Evolutionary conservation across 2,329 filamentous ascomycete genomes (phyloP).

Genomic region (Rhinocladiella mackenziei): DNA sequence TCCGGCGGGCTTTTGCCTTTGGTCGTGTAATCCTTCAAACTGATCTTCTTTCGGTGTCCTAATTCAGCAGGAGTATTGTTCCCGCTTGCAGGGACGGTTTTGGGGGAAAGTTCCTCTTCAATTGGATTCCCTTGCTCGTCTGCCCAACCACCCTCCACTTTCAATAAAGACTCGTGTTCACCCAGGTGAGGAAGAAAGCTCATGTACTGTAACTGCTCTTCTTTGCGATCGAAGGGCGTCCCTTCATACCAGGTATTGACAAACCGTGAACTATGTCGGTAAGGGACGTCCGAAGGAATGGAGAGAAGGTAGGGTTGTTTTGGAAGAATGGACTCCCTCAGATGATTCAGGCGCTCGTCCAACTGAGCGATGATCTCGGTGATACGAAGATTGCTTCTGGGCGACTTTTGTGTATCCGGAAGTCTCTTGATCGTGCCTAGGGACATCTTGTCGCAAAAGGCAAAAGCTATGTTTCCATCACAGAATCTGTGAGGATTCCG

Average conservation of each 20-base stretch:
- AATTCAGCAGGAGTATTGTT: constrained; percentile 40
- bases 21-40: constrained; percentile 57
- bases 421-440: constrained; percentile 18
- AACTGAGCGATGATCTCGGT: constrained; percentile 14
- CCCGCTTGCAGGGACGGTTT: constrained; percentile 34
- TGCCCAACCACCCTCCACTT: constrained; percentile 51
- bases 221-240: constrained; percentile 52
- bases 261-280: constrained; percentile 41
- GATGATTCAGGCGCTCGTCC: constrained; percentile 36
- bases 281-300: constrained; percentile 45
- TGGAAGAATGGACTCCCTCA: constrained; percentile 43
- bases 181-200: constrained; percentile 58
- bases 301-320: constrained; percentile 45
- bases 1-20: constrained; percentile 44
- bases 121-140: constrained; percentile 44
- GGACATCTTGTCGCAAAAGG: constrained; percentile 26
- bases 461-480: constrained; percentile 23
- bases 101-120: constrained; percentile 40
- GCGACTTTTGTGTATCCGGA: constrained; percentile 12
- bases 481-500: constrained; percentile 9
- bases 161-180: constrained; percentile 49
- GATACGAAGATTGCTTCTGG: constrained; percentile 7
- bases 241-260: constrained; percentile 47
- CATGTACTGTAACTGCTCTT: constrained; percentile 60
- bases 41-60: constrained; percentile 58